phyloP scores from a whole-genome alignment of 1,284 basidiomycete species.

The Ceratobasidium sp. region DNA sequence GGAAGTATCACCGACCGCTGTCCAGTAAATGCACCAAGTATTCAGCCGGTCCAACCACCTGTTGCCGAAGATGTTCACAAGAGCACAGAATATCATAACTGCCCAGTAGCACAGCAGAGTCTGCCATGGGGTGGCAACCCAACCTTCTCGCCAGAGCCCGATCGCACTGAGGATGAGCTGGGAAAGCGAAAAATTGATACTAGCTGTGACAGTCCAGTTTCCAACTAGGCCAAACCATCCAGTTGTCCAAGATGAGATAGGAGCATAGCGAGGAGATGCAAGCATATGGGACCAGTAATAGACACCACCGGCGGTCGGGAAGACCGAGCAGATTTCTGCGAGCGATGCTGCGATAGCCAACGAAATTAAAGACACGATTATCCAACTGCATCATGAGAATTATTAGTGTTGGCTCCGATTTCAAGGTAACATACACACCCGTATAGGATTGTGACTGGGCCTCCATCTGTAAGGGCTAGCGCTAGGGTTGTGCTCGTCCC shows the following conservation, averaged over 20 bases:
- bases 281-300: constrained; percentile 57
- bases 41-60: constrained; percentile 49
- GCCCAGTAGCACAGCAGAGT: constrained; percentile 55
- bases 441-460: constrained; percentile 53
- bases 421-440: constrained; percentile 41
- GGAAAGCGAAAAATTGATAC: constrained; percentile 56
- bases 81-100: constrained; percentile 50
- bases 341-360: constrained; percentile 54
- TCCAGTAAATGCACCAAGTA: constrained; percentile 48
- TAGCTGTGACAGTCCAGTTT: constrained; percentile 57
- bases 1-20: constrained; percentile 11
- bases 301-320: constrained; percentile 55
- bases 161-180: constrained; percentile 56
- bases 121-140: constrained; percentile 53
- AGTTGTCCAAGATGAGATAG: constrained; percentile 54
- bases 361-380: constrained; percentile 55
- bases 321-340: constrained; percentile 56
- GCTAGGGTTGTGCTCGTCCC: constrained; percentile 53
- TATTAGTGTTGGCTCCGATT: constrained; percentile 7
- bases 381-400: constrained; percentile 48
- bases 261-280: constrained; percentile 53
- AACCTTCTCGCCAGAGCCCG: constrained; percentile 52
- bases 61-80: constrained; percentile 52
- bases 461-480: constrained; percentile 55
- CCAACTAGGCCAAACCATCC: constrained; percentile 57